Conservation (phyloP, 257 asterid genomes). For the Plantago elongata region DNA sequence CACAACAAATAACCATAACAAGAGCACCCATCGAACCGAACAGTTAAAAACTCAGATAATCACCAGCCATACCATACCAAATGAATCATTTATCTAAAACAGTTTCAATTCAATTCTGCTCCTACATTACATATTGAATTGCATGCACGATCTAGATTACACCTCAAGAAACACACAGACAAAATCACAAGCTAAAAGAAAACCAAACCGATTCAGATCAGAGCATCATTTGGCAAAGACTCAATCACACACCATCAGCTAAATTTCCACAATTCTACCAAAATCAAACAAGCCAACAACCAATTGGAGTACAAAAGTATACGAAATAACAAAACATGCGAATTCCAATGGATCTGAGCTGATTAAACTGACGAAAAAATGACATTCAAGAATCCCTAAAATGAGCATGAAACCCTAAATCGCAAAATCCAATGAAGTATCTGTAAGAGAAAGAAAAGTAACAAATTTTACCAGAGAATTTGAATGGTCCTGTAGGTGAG, state of each 20-base stretch:
- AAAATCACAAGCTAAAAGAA: background rate
- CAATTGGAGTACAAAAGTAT: background rate
- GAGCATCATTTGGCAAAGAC: background rate
- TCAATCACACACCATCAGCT: background rate
- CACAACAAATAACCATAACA: too few relatives aligned
- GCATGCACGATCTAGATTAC: background rate
- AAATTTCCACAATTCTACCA: background rate
- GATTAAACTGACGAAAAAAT: conserved; percentile 17
- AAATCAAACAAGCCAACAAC: conserved; percentile 1
- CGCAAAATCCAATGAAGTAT: conserved; percentile 5
- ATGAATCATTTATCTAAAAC: too few relatives aligned
- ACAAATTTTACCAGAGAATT: conserved; percentile 22
- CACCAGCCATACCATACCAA: too few relatives aligned
- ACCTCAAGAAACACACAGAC: background rate
- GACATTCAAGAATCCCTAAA: conserved; percentile 37
- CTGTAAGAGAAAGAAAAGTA: background rate
- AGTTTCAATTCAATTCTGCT: too few relatives aligned
- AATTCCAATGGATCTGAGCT: conserved; percentile 44
- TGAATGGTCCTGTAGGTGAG: conserved; percentile 14
- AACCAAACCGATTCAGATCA: background rate
- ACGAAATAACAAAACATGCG: conserved; percentile 14
- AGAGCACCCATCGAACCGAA: too few relatives aligned
- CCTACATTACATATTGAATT: too few relatives aligned
- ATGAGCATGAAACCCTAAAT: conserved; percentile 21
- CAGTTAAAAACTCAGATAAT: too few relatives aligned